These are phyloP conservation scores for Gnomoniopsis smithogilvyi DNA, from an alignment of 2,329 filamentous ascomycete species.

Conservation along the genomic window DNA sequence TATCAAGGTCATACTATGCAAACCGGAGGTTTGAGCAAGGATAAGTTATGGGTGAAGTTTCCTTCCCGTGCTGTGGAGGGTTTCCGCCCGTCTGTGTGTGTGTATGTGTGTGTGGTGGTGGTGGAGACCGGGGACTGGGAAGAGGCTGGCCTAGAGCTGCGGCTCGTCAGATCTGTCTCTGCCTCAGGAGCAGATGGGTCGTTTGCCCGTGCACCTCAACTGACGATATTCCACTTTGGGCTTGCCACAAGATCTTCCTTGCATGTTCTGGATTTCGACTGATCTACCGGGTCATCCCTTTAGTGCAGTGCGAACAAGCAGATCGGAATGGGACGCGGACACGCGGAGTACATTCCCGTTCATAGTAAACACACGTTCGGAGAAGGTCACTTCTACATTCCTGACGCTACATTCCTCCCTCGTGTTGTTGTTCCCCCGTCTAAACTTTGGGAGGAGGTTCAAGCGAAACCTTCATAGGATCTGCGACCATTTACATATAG, in stretches of 20 bases:
- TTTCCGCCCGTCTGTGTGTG: neutral
- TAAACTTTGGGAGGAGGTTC: neutral
- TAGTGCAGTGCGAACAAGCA: neutral
- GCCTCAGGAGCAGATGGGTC: neutral
- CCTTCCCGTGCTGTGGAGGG: neutral
- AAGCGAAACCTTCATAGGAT: neutral
- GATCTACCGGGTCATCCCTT: neutral
- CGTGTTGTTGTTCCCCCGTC: constrained; percentile 16
- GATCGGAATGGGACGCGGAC: neutral
- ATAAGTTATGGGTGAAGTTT: neutral
- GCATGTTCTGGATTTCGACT: constrained; percentile 2
- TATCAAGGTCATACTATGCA: no score
- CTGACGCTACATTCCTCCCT: constrained; percentile 17
- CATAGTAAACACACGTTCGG: neutral
- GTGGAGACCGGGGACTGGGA: no score
- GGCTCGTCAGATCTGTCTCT: constrained; percentile 1
- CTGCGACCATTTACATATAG: constrained; percentile 9
- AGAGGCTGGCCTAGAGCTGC: neutral
- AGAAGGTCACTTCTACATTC: constrained; percentile 10
- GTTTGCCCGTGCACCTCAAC: constrained; percentile 6
- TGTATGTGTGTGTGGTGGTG: no score
- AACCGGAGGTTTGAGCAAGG: no score
- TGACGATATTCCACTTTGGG: neutral
- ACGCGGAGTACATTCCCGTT: constrained; percentile 4
- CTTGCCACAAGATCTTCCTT: neutral